phyloP scores from a whole-genome alignment of 768 basidiomycete genomes.

The Collybia sp. region DNA sequence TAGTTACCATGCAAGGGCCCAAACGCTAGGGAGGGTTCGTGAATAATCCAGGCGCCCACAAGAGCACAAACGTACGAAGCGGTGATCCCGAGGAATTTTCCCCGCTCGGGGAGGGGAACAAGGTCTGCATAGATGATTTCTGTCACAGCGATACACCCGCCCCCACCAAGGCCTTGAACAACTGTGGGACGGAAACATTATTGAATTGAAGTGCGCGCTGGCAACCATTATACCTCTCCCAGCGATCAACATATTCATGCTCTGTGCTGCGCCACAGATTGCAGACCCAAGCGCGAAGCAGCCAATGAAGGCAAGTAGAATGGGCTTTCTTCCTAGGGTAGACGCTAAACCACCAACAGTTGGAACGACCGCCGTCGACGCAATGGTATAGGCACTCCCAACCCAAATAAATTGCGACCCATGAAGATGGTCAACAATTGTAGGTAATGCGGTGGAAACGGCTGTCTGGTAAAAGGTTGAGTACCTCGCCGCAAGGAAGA shows the following conservation, averaged over 20 bases:
- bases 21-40: too few relatives aligned
- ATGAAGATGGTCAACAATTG: slow-evolving; percentile 23
- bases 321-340: slow-evolving; percentile 32
- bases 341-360: slow-evolving; percentile 25
- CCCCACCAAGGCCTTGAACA: slow-evolving; percentile 35
- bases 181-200: slow-evolving; percentile 12
- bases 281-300: slow-evolving; percentile 41
- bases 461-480: slow-evolving; percentile 5
- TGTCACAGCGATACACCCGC: slow-evolving; percentile 27
- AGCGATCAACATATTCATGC: slow-evolving; percentile 37
- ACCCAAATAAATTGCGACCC: slow-evolving; percentile 39
- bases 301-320: slow-evolving; percentile 24
- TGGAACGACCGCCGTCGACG: slow-evolving; percentile 34
- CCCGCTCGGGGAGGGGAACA: slow-evolving; percentile 39
- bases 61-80: slow-evolving; percentile 26
- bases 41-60: slow-evolving; percentile 8
- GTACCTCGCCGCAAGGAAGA: too few relatives aligned
- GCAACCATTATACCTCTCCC: slow-evolving; percentile 21
- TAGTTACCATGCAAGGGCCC: too few relatives aligned
- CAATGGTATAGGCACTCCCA: slow-evolving; percentile 35
- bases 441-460: slow-evolving; percentile 18
- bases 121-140: slow-evolving; percentile 40
- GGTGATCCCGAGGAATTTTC: slow-evolving; percentile 20
- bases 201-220: not conserved
- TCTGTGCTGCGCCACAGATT: slow-evolving; percentile 35